A percentile compares a stretch with the other conserved stretches of the same genome.
These are phyloP conservation scores for Aspergillus japonicus DNA, from an alignment of 2,329 filamentous ascomycete genomes.

Conservation along the genomic window DNA sequence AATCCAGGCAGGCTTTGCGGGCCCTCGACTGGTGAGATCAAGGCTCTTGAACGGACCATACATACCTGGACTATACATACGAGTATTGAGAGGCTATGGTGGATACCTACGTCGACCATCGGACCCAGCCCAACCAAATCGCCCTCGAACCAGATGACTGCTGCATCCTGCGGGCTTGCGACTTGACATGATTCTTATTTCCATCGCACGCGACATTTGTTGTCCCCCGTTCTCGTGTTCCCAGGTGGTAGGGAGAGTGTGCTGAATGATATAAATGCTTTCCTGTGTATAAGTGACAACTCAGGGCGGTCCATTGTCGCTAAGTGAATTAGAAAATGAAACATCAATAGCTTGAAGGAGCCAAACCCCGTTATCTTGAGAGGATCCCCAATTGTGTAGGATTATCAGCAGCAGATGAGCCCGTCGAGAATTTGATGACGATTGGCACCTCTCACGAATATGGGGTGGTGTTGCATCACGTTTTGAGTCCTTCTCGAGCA, in stretches of 20 bases:
- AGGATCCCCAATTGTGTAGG: not conserved
- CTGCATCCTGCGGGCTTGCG: constrained; percentile 21
- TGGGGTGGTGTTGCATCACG: not conserved
- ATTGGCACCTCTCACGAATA: not conserved
- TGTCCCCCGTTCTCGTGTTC: not conserved
- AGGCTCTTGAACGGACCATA: not conserved
- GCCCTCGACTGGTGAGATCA: not conserved
- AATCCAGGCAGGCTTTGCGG: not conserved
- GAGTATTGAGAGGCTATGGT: not conserved
- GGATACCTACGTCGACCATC: not conserved
- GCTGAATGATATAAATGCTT: not conserved
- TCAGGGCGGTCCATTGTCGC: no score
- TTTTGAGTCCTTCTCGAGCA: not conserved
- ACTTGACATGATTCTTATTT: constrained; percentile 25
- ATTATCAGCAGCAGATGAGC: not conserved
- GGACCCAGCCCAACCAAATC: constrained; percentile 10
- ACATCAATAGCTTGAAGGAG: not conserved
- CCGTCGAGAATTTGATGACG: not conserved
- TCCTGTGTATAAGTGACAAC: not conserved
- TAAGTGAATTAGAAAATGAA: no score
- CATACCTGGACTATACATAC: constrained; percentile 13
- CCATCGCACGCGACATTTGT: constrained; percentile 15
- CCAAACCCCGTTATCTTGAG: not conserved
- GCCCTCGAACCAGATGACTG: constrained; percentile 19
- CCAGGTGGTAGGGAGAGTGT: not conserved